Evolutionary conservation across 2,329 filamentous ascomycete genomes (phyloP).

Genomic region (Alternaria sp.): DNA sequence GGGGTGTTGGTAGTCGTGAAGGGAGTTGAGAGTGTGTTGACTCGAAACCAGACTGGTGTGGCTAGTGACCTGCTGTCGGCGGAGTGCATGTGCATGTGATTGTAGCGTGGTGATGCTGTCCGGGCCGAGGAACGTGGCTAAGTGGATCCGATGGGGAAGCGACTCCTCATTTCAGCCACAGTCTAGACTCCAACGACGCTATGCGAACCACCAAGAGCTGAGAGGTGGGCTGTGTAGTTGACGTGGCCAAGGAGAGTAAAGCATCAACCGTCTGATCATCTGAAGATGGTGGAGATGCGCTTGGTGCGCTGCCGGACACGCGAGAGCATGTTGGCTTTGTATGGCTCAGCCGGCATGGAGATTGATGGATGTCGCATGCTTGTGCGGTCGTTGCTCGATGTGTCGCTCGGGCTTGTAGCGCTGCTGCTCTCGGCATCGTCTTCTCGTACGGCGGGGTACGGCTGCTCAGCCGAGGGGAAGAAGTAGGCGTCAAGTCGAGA

Average conservation of each 20-base stretch:
- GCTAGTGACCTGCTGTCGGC: constrained; percentile 7
- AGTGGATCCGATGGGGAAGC: constrained; percentile 20
- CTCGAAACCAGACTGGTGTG: constrained; percentile 4
- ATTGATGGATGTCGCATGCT: constrained; percentile 43
- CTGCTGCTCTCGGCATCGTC: constrained; percentile 40
- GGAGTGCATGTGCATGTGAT: constrained; percentile 11
- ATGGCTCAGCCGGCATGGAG: constrained; percentile 38
- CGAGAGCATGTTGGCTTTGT: constrained; percentile 44
- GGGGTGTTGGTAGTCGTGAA: constrained; percentile 13
- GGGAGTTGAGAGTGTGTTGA: constrained; percentile 2
- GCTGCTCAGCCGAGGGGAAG: constrained; percentile 35
- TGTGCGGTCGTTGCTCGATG: constrained; percentile 43
- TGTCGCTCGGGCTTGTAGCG: constrained; percentile 45
- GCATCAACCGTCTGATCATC: constrained; percentile 26
- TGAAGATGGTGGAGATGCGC: constrained; percentile 50
- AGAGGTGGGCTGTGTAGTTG: constrained; percentile 27
- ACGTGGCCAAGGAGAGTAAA: constrained; percentile 17
- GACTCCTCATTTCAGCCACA: constrained; percentile 18
- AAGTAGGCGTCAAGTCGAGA: constrained; percentile 52
- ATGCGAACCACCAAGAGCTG: constrained; percentile 21
- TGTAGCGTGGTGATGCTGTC: constrained; percentile 14
- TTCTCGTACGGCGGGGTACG: constrained; percentile 40
- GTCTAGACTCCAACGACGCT: constrained; percentile 33
- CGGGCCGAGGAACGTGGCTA: constrained; percentile 23
- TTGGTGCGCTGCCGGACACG: constrained; percentile 48